These are phyloP conservation scores for Periconia sp. DNA, from an alignment of 2,329 filamentous ascomycete genomes.

Conservation along the genomic window DNA sequence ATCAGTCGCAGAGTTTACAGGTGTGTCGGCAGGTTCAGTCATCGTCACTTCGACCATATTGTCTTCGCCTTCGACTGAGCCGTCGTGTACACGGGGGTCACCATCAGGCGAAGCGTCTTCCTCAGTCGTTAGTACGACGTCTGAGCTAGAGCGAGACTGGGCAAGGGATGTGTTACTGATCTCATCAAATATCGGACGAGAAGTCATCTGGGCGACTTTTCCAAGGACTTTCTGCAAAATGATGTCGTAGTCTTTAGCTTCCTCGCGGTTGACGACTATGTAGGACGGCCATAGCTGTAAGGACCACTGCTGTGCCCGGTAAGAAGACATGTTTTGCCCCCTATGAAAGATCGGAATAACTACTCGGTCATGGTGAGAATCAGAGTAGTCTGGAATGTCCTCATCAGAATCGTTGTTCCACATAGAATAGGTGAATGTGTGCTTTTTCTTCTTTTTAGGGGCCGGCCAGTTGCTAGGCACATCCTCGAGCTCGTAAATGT, in stretches of 20 bases:
- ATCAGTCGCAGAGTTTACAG: constrained; percentile 27
- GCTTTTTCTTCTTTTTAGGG: constrained; percentile 55
- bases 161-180: constrained; percentile 58
- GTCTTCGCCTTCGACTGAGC: constrained; percentile 86
- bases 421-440: constrained; percentile 53
- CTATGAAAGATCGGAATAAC: constrained; percentile 76
- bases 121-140: constrained; percentile 70
- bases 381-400: constrained; percentile 61
- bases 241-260: constrained; percentile 70
- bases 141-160: constrained; percentile 63
- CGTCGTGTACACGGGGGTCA: constrained; percentile 74
- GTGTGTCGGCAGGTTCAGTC: constrained; percentile 63
- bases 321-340: constrained; percentile 43
- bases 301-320: constrained; percentile 41
- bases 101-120: constrained; percentile 70
- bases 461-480: constrained; percentile 78
- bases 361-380: constrained; percentile 68
- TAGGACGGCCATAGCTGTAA: constrained; percentile 64
- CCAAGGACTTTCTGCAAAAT: constrained; percentile 82
- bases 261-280: constrained; percentile 75
- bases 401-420: constrained; percentile 56
- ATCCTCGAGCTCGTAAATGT: constrained; percentile 78
- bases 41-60: constrained; percentile 90
- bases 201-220: constrained; percentile 78
- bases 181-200: constrained; percentile 67